Evolutionary conservation across 345 rosid genomes (phyloP).

Genomic region (Arabidopsis suecica): DNA sequence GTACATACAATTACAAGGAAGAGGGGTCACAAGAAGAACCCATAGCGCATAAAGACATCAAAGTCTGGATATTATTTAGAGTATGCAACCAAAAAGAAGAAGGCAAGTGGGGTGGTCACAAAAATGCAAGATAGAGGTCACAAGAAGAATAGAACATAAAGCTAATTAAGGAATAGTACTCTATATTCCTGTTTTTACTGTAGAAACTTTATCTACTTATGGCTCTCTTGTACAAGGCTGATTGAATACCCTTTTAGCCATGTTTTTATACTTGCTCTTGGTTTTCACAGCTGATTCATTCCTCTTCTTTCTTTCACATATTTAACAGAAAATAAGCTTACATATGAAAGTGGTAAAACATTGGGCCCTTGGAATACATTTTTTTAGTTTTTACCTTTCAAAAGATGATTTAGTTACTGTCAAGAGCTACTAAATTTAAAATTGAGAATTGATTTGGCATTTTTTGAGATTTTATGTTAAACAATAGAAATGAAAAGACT

Average conservation of each 20-base stretch:
- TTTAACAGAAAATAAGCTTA: background rate
- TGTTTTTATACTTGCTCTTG: background rate
- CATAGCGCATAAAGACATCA: constrained; percentile 10
- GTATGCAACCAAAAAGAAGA: constrained; percentile 29
- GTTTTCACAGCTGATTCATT: background rate
- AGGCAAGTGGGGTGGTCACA: constrained; percentile 16
- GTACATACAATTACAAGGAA: background rate
- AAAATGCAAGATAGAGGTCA: constrained; percentile 11
- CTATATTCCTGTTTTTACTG: background rate
- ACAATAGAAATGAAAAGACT: constrained; percentile 32
- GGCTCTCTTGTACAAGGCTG: background rate
- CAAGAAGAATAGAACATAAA: constrained; percentile 13
- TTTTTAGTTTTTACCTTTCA: background rate
- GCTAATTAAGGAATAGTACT: background rate
- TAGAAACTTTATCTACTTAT: background rate
- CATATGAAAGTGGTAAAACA: background rate
- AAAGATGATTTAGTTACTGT: constrained; percentile 9
- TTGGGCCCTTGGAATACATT: background rate
- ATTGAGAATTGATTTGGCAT: constrained; percentile 35
- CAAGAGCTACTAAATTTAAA: constrained; percentile 11
- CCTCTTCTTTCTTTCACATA: background rate
- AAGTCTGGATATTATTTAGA: background rate
- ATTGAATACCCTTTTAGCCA: background rate
- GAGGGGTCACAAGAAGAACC: constrained; percentile 3
- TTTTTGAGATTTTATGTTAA: constrained; percentile 23